A percentile compares a stretch with the other conserved stretches of the same genome.
These are phyloP conservation scores for Trametes meyenii DNA, from an alignment of 768 basidiomycete species.

Conservation along the genomic window DNA sequence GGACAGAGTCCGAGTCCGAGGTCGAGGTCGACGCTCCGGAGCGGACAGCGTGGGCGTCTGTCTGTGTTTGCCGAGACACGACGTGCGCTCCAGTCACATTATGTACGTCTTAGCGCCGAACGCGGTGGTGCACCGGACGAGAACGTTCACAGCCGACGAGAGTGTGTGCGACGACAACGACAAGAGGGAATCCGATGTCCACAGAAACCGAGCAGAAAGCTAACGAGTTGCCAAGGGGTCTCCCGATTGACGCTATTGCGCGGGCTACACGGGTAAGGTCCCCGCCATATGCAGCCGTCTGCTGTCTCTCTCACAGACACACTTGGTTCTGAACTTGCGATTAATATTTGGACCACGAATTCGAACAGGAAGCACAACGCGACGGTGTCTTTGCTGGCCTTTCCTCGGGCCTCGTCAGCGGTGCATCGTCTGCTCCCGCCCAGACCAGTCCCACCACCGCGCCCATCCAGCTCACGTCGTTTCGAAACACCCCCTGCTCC, in stretches of 20 bases:
- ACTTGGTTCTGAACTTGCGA: too few relatives aligned
- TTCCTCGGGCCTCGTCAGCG: constrained; percentile 68
- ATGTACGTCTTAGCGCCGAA: too few relatives aligned
- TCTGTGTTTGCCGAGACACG: too few relatives aligned
- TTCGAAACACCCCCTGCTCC: too few relatives aligned
- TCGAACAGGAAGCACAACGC: constrained; percentile 63
- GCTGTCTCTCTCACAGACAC: too few relatives aligned
- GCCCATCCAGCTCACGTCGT: too few relatives aligned
- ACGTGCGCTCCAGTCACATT: too few relatives aligned
- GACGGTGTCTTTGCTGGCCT: constrained; percentile 76
- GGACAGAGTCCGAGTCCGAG: neutral
- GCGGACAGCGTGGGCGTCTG: neutral
- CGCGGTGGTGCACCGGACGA: too few relatives aligned
- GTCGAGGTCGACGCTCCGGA: constrained; percentile 1
- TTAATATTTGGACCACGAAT: too few relatives aligned
- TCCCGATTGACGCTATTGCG: constrained; percentile 30
- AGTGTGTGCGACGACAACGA: too few relatives aligned
- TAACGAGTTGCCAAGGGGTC: constrained; percentile 3
- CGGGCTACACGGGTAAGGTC: constrained; percentile 18
- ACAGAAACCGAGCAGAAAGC: constrained; percentile 11
- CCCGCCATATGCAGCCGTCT: neutral
- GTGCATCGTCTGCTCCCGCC: constrained; percentile 44
- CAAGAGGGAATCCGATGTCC: constrained; percentile 1
- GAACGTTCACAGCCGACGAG: too few relatives aligned
- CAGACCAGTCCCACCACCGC: too few relatives aligned